phyloP scores from a whole-genome alignment of 345 rosid genomes.

The Draba incana region DNA sequence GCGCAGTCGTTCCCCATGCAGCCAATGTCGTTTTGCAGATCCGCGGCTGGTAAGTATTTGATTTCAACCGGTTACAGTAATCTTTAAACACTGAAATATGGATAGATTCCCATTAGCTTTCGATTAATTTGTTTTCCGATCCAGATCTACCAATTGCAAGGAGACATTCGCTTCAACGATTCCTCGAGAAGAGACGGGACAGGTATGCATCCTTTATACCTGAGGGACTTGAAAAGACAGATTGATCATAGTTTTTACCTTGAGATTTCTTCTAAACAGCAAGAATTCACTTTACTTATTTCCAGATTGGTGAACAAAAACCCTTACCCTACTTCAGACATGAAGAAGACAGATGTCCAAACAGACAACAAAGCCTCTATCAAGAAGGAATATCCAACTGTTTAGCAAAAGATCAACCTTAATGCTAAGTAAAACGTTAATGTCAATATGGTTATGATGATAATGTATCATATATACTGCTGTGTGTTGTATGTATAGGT shows the following conservation, averaged over 20 bases:
- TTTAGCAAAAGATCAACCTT: slow-evolving; percentile 33
- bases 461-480: slow-evolving; percentile 16
- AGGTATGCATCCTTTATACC: slow-evolving; percentile 50
- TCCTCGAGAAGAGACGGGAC: slow-evolving; percentile 90
- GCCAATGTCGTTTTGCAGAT: slow-evolving; percentile 60
- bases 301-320: slow-evolving; percentile 77
- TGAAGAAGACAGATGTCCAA: slow-evolving; percentile 44
- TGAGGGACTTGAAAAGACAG: slow-evolving; percentile 14
- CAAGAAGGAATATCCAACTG: slow-evolving; percentile 40
- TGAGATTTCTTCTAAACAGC: slow-evolving; percentile 20
- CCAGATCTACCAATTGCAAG: slow-evolving; percentile 85
- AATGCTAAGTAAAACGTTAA: neutral
- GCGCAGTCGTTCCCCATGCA: slow-evolving; percentile 52
- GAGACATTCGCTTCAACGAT: slow-evolving; percentile 87
- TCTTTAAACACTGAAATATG: slow-evolving; percentile 3
- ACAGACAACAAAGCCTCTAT: slow-evolving; percentile 43
- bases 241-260: slow-evolving; percentile 1
- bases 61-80: slow-evolving; percentile 12
- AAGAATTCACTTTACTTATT: neutral
- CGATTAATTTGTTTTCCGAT: slow-evolving; percentile 25
- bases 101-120: slow-evolving; percentile 11
- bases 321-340: slow-evolving; percentile 61
- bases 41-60: slow-evolving; percentile 67
- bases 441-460: slow-evolving; percentile 11
- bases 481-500: slow-evolving; percentile 35